Percentiles rank a stretch among this genome's conserved stretches.
These are phyloP conservation scores for Rhodotorula sp. DNA, from an alignment of 1,284 basidiomycete species.

Conservation along the genomic window DNA sequence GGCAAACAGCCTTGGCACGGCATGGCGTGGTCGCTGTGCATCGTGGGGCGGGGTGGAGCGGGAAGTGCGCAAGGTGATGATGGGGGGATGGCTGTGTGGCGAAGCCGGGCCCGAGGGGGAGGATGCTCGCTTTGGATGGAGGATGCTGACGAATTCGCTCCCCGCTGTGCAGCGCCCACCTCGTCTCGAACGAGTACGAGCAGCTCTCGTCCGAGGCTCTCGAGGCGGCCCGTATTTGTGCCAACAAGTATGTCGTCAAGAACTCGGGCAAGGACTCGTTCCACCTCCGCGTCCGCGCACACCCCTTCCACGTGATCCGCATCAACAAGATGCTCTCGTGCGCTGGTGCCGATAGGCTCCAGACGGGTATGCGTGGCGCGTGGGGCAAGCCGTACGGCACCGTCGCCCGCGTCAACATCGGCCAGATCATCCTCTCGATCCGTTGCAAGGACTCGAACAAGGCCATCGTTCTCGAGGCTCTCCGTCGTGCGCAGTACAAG, in stretches of 20 bases:
- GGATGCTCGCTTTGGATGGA: too few species aligned
- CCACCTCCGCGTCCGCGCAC: slow-evolving; percentile 95
- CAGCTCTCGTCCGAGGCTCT: slow-evolving; percentile 94
- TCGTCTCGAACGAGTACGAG: slow-evolving; percentile 98
- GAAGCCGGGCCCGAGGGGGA: background rate
- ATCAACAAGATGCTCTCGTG: slow-evolving; percentile 99
- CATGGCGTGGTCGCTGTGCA: too few species aligned
- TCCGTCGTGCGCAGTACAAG: slow-evolving; percentile 96
- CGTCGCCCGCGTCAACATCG: slow-evolving; percentile 92
- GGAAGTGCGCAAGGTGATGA: too few species aligned
- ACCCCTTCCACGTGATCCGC: slow-evolving; percentile 97
- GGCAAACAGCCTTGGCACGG: too few species aligned
- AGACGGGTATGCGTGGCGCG: slow-evolving; percentile 99
- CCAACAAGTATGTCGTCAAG: slow-evolving; percentile 99
- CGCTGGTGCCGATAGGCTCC: slow-evolving; percentile 95
- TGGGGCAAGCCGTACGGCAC: slow-evolving; percentile 98
- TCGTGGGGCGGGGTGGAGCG: too few species aligned
- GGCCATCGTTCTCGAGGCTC: slow-evolving; percentile 89
- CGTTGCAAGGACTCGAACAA: slow-evolving; percentile 88
- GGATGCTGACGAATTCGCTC: background rate
- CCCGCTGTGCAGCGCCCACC: slow-evolving; percentile 46
- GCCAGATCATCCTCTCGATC: slow-evolving; percentile 94
- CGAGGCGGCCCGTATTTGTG: slow-evolving; percentile 97
- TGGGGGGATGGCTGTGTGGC: too few species aligned
- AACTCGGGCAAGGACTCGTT: slow-evolving; percentile 97